phyloP scores from a whole-genome alignment of 2,329 filamentous ascomycete species.

The Scedosporium minutisporum region DNA sequence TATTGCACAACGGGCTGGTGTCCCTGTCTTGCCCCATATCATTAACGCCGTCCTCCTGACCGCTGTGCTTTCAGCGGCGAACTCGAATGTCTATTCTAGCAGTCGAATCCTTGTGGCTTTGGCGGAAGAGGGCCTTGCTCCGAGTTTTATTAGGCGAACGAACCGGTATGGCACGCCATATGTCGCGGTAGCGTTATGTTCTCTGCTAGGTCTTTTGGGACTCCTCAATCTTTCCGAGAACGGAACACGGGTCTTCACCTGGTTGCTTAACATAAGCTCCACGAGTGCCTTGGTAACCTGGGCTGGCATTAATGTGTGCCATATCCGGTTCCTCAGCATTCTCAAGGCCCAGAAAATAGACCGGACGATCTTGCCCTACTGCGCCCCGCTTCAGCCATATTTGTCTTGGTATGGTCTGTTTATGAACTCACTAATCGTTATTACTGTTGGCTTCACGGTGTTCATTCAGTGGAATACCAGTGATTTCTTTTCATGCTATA shows the following conservation, averaged over 20 bases:
- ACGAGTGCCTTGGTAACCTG: slow-evolving; percentile 63
- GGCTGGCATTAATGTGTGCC: slow-evolving; percentile 55
- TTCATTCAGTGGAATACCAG: slow-evolving; percentile 53
- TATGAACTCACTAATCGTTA: slow-evolving; percentile 52
- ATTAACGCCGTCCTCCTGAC: slow-evolving; percentile 73
- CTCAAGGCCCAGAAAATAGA: slow-evolving; percentile 46
- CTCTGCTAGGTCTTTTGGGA: slow-evolving; percentile 51
- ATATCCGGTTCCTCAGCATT: slow-evolving; percentile 56
- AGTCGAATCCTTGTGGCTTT: slow-evolving; percentile 59
- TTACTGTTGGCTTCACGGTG: slow-evolving; percentile 60
- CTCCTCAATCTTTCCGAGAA: slow-evolving; percentile 56
- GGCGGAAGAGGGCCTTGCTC: slow-evolving; percentile 54
- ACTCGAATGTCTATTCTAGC: slow-evolving; percentile 66
- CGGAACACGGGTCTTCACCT: slow-evolving; percentile 56
- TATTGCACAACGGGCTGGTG: slow-evolving; percentile 50
- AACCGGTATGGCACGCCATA: slow-evolving; percentile 55
- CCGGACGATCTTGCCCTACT: slow-evolving; percentile 49
- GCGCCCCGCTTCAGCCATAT: slow-evolving; percentile 52
- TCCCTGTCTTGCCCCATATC: slow-evolving; percentile 54
- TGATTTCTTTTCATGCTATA: slow-evolving; percentile 54
- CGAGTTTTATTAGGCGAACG: slow-evolving; percentile 47
- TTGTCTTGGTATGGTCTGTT: slow-evolving; percentile 56
- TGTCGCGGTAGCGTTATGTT: slow-evolving; percentile 42
- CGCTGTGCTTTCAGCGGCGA: slow-evolving; percentile 68
- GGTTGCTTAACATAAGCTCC: slow-evolving; percentile 62